Percentiles rank a stretch among this genome's conserved stretches.
phyloP scores from a whole-genome alignment of 305 asterid species.

The Solanum aculeatissimum region DNA sequence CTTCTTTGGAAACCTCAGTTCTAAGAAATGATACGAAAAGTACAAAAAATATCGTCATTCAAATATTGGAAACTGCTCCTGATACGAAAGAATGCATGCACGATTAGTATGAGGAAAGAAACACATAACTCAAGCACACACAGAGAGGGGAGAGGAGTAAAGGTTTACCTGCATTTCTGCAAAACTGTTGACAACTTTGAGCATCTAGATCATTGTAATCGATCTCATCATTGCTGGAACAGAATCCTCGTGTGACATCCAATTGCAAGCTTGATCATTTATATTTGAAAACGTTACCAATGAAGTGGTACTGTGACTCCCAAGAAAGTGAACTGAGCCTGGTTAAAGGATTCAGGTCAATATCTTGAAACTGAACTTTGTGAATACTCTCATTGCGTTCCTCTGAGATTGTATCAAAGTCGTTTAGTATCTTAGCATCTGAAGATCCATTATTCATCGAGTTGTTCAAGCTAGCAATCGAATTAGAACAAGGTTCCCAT shows the following conservation, averaged over 20 bases:
- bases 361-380: conserved; percentile 7
- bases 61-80: conserved; percentile 29
- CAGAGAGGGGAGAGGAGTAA: background rate
- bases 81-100: conserved; percentile 10
- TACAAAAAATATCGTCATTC: conserved; percentile 35
- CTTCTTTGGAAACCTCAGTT: conserved; percentile 45
- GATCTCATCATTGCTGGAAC: conserved; percentile 26
- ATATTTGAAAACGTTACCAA: conserved; percentile 23
- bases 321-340: conserved; percentile 47
- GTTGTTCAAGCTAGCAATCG: conserved; percentile 59
- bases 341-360: conserved; percentile 21
- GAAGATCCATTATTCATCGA: conserved; percentile 48
- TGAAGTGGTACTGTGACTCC: conserved; percentile 42
- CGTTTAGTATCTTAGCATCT: background rate
- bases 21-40: conserved; percentile 59
- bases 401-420: background rate
- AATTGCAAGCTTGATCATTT: conserved; percentile 19
- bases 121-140: background rate
- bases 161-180: conserved; percentile 54
- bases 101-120: background rate
- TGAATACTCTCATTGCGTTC: background rate
- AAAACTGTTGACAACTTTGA: conserved; percentile 35
- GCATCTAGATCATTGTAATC: conserved; percentile 41
- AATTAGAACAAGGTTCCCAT: conserved; percentile 36
- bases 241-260: conserved; percentile 20